Evolutionary conservation across 768 basidiomycete species (phyloP).

Genomic region (Cystobasidium ongulense): DNA sequence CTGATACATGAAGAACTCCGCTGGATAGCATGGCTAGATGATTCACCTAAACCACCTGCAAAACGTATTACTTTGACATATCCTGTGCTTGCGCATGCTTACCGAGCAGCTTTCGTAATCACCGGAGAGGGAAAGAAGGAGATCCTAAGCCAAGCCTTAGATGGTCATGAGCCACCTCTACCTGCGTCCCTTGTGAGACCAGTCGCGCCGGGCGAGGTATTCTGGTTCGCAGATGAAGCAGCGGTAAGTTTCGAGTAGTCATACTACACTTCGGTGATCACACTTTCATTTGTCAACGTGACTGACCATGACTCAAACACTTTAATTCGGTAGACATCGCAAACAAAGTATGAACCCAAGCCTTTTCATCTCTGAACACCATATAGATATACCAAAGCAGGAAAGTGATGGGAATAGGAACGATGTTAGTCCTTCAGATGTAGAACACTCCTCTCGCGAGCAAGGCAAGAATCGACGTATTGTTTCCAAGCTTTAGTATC

Average conservation of each 20-base stretch:
- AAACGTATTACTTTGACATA: constrained; percentile 84
- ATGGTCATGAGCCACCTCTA: constrained; percentile 49
- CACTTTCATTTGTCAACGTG: not conserved
- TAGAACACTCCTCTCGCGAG: not conserved
- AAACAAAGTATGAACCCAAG: constrained; percentile 18
- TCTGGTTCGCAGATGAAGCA: constrained; percentile 88
- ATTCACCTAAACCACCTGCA: constrained; percentile 87
- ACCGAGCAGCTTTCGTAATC: constrained; percentile 75
- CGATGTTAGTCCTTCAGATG: not conserved
- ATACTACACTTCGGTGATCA: no score
- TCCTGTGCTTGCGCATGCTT: constrained; percentile 82
- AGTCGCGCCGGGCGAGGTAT: constrained; percentile 69
- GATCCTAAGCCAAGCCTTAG: constrained; percentile 49
- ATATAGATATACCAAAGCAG: not conserved
- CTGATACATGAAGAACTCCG: constrained; percentile 76
- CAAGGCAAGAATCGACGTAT: not conserved
- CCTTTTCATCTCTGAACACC: constrained; percentile 15
- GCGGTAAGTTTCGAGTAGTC: constrained; percentile 50
- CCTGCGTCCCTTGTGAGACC: constrained; percentile 77
- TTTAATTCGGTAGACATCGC: not conserved
- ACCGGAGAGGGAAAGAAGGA: constrained; percentile 74
- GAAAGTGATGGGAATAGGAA: not conserved
- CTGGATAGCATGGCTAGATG: constrained; percentile 89
- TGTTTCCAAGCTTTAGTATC: not conserved
- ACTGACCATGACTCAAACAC: not conserved